phyloP scores from a whole-genome alignment of 225 moss, liverwort and hornwort species.

The Polytrichum formosum region DNA sequence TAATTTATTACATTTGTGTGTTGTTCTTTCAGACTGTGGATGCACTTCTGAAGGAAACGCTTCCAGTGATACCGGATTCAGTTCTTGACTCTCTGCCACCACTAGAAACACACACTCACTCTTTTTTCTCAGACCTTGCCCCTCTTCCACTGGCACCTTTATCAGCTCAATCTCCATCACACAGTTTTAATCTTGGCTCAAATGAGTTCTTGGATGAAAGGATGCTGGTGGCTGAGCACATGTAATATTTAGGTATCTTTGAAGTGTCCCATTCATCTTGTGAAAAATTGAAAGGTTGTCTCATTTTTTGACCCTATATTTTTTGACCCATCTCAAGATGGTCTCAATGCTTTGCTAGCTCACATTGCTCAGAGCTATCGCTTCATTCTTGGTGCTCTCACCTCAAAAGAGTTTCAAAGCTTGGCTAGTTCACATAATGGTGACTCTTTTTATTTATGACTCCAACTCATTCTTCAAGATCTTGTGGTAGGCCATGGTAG shows the following conservation, averaged over 20 bases:
- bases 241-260: neutral
- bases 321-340: too few relatives aligned
- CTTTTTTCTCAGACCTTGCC: conserved; percentile 26
- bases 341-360: neutral
- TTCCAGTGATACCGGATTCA: conserved; percentile 44
- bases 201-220: conserved; percentile 14
- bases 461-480: too few relatives aligned
- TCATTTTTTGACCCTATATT: too few relatives aligned
- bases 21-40: conserved; percentile 34
- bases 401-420: neutral
- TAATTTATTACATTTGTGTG: neutral
- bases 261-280: neutral
- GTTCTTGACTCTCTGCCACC: conserved; percentile 50
- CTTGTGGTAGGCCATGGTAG: too few relatives aligned
- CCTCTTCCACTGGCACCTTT: conserved; percentile 39
- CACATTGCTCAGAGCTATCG: neutral
- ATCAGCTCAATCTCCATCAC: conserved; percentile 8
- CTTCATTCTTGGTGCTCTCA: neutral
- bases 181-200: conserved; percentile 15
- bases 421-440: too few relatives aligned
- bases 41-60: conserved; percentile 41
- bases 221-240: conserved; percentile 18
- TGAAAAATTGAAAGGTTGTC: neutral
- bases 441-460: too few relatives aligned
- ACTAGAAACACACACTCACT: conserved; percentile 7